Evolutionary conservation across 306 rosid genomes (phyloP).

Genomic region (Sophora flavescens): DNA sequence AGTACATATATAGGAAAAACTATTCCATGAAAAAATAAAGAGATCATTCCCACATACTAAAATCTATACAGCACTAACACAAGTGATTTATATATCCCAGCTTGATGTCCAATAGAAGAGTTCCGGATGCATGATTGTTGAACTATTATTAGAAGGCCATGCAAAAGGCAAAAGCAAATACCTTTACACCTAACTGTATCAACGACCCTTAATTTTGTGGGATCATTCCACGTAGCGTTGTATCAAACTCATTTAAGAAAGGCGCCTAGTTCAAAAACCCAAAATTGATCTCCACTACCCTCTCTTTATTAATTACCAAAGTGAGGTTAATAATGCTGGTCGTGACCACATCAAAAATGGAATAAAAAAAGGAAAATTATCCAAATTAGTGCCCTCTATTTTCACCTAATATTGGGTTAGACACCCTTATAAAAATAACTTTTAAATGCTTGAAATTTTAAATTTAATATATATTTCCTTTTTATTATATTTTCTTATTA

Average conservation of each 20-base stretch:
- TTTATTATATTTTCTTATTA: no score
- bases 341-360: not conserved
- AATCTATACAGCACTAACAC: conserved; percentile 1
- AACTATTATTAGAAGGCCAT: conserved; percentile 28
- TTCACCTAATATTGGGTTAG: not conserved
- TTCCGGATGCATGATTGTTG: conserved; percentile 26
- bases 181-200: conserved; percentile 7
- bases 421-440: no score
- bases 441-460: no score
- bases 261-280: not conserved
- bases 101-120: conserved; percentile 25
- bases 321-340: no score
- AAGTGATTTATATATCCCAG: not conserved
- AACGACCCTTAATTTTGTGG: no score
- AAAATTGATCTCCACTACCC: not conserved
- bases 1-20: not conserved
- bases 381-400: not conserved
- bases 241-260: not conserved
- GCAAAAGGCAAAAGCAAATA: conserved; percentile 32
- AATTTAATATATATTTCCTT: no score
- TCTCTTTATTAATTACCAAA: not conserved
- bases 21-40: not conserved
- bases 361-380: not conserved
- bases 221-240: not conserved
- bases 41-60: not conserved